Conservation (phyloP, 176 grass and related monocot genomes). For the Carex cristatella region DNA sequence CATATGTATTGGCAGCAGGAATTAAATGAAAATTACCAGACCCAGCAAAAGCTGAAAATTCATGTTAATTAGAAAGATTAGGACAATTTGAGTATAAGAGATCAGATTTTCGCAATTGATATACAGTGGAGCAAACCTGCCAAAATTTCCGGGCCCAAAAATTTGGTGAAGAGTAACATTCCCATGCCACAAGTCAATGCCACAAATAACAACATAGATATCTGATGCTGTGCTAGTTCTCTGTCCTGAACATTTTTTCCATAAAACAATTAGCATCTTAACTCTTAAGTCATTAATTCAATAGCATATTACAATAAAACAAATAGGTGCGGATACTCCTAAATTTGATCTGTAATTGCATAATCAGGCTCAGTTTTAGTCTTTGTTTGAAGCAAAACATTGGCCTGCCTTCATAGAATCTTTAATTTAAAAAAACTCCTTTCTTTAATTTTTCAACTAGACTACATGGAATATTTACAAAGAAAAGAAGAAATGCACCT, state of each 20-base stretch:
- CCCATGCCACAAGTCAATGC: constrained; percentile 70
- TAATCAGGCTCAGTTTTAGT: neutral
- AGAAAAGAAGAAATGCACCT: constrained; percentile 40
- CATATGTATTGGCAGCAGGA: constrained; percentile 77
- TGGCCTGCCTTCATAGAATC: neutral
- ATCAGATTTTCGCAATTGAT: constrained; percentile 4
- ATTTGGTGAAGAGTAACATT: constrained; percentile 85
- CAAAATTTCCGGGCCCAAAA: constrained; percentile 61
- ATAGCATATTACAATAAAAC: neutral
- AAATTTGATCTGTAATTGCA: neutral
- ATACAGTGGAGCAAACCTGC: constrained; percentile 41
- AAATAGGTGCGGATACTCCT: neutral
- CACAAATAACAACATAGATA: constrained; percentile 80
- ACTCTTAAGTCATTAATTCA: neutral
- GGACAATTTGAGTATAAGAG: neutral
- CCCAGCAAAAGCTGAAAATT: constrained; percentile 79
- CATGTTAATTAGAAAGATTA: neutral
- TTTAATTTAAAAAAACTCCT: neutral
- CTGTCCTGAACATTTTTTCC: constrained; percentile 49
- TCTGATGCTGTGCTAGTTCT: constrained; percentile 77
- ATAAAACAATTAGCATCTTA: constrained; percentile 8
- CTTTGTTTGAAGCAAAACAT: neutral
- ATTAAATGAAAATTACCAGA: constrained; percentile 75
- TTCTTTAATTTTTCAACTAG: constrained; percentile 3
- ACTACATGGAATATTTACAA: neutral